Base-by-base conservation (phyloP, 345 rosid species). In the Aquilaria sinensis region DNA sequence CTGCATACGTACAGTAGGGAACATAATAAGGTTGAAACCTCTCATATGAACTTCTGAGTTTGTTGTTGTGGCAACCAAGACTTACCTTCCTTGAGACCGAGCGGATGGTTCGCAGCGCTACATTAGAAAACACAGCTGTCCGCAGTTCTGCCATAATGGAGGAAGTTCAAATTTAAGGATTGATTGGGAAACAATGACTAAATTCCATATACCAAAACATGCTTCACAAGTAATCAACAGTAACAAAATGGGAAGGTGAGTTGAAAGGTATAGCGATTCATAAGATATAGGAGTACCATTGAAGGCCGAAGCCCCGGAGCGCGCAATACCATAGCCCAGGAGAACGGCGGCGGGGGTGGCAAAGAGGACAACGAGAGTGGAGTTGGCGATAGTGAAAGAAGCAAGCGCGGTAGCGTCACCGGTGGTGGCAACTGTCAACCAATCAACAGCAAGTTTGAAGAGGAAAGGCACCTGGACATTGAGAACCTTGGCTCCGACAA, bases 391-490 rank as follows among this genome's bases (percentile, higher is more conserved):
- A 8, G 78, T 65, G 34, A 83, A 85, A 7, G 85, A 68, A 30
- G 97, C 65, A 53, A 87, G 70, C 51, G 87, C 76, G 15, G 74
- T 61, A 12, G 84, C 83, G 15, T 71, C 81, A 41, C 84, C 83
- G 4, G 87, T 68, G 5, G 87, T 68, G 31, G 91, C 82, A 31
- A 81, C 64, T 66, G 78, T 84, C 67, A 95, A 71, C 93, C 97
- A 91, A 76, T 91, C 97, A 72, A 95, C 92, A 57, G 99, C 97
- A 12, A 83, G 77, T 76, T 90, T 91, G 73, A 94, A 94, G 37
- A 94, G 85, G 74, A 90, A 94, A 60, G 97, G 97, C 23, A 94
- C 99, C 73, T 91, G 99, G 14, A 94, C 96, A 57, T 94, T 91
- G 74, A 84, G 74, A 45, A 88, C 85, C 78, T 94, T 90, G 59